Evolutionary conservation across 306 rosid species (phyloP).

Genomic region (Cucurbita moschata): DNA sequence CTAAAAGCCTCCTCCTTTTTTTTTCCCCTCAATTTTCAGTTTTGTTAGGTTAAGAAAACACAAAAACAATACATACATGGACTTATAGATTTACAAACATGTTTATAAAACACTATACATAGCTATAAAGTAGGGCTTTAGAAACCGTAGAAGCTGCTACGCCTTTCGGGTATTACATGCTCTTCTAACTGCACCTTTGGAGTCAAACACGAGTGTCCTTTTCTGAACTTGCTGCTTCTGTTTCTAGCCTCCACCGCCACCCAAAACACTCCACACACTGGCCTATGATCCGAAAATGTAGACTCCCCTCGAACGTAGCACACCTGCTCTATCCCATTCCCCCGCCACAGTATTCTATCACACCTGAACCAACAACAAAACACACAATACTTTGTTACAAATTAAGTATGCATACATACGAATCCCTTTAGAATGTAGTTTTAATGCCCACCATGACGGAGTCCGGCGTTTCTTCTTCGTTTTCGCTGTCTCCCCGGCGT

Average conservation of each 20-base stretch:
- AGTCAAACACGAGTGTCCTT: slow-evolving; percentile 46
- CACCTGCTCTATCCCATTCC: slow-evolving; percentile 49
- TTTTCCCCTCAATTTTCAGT: too few species aligned
- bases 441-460: slow-evolving; percentile 42
- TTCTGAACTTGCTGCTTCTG: slow-evolving; percentile 50
- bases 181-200: slow-evolving; percentile 47
- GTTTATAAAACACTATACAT: too few species aligned
- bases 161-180: slow-evolving; percentile 53
- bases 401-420: not conserved
- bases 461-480: slow-evolving; percentile 84
- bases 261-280: slow-evolving; percentile 58
- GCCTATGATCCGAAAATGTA: slow-evolving; percentile 77
- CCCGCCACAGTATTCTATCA: slow-evolving; percentile 80
- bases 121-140: not conserved
- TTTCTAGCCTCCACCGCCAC: slow-evolving; percentile 39
- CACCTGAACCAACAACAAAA: slow-evolving; percentile 34
- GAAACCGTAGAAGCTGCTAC: slow-evolving; percentile 59
- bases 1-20: too few species aligned
- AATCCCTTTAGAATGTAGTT: too few species aligned
- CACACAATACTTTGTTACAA: not conserved
- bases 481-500: slow-evolving; percentile 67
- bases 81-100: too few species aligned
- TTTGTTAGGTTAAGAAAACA: too few species aligned
- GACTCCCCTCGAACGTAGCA: slow-evolving; percentile 72
- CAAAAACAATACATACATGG: too few species aligned